Conservation (phyloP, 768 basidiomycete genomes). For the Rhodotorula paludigena region DNA sequence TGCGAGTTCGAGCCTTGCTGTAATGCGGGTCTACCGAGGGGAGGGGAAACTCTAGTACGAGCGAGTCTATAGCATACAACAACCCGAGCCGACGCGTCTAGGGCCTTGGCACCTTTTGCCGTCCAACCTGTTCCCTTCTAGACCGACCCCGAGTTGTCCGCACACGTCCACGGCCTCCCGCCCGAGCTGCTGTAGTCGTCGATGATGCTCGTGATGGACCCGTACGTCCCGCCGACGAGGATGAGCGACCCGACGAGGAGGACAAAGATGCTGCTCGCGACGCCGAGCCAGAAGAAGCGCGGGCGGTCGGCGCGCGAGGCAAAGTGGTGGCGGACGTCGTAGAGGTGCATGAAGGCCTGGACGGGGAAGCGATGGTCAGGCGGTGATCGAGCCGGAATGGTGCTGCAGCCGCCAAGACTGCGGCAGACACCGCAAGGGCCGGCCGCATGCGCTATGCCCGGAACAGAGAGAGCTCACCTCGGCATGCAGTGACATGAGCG, state of each 20-base stretch:
- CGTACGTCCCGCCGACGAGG: conserved; percentile 29
- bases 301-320: background rate
- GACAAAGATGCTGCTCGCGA: conserved; percentile 12
- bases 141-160: conserved; percentile 43
- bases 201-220: conserved; percentile 13
- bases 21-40: too few species aligned
- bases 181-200: conserved; percentile 5
- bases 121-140: too few species aligned
- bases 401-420: background rate
- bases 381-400: background rate
- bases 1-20: too few species aligned
- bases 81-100: too few species aligned
- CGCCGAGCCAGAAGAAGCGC: background rate
- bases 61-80: too few species aligned
- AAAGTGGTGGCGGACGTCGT: conserved; percentile 3
- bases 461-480: background rate
- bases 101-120: too few species aligned
- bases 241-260: conserved; percentile 21
- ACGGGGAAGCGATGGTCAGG: background rate
- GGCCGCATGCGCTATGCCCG: conserved; percentile 1
- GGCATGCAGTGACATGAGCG: background rate
- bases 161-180: conserved; percentile 22
- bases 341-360: conserved; percentile 19
- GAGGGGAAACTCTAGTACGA: too few species aligned
- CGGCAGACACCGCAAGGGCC: background rate